phyloP scores from a whole-genome alignment of 129 eudicot species.

The Calendula officinalis region DNA sequence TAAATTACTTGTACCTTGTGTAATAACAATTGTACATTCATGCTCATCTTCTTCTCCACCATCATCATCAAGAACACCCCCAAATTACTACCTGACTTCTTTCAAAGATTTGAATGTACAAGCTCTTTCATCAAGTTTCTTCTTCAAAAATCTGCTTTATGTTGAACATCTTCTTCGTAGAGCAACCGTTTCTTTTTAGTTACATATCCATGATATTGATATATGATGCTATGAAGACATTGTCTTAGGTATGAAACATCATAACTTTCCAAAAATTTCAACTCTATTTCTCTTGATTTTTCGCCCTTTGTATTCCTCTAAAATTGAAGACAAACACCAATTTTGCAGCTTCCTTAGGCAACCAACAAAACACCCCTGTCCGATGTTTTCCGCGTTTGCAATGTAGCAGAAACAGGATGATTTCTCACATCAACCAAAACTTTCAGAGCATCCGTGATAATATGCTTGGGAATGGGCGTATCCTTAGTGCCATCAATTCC shows the following conservation, averaged over 20 bases:
- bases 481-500: slow-evolving; percentile 78
- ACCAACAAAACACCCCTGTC: slow-evolving; percentile 64
- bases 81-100: no score
- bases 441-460: slow-evolving; percentile 53
- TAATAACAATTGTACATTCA: no score
- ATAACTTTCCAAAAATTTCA: slow-evolving; percentile 43
- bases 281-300: slow-evolving; percentile 48
- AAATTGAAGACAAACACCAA: slow-evolving; percentile 58
- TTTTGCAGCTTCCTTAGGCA: slow-evolving; percentile 63
- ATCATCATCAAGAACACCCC: no score
- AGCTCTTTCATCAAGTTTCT: no score
- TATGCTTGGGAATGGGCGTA: slow-evolving; percentile 36
- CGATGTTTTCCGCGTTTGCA: slow-evolving; percentile 79
- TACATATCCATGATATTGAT: slow-evolving; percentile 58
- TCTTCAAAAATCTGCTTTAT: no score
- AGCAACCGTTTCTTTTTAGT: slow-evolving; percentile 58
- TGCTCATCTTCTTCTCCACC: no score
- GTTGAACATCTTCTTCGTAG: slow-evolving; percentile 43
- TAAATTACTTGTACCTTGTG: no score
- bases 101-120: no score
- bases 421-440: slow-evolving; percentile 59
- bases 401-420: slow-evolving; percentile 58
- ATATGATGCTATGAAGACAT: slow-evolving; percentile 56
- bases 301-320: slow-evolving; percentile 61
- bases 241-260: slow-evolving; percentile 49